A percentile compares a stretch with the other conserved stretches of the same genome.
These are phyloP conservation scores for Ascochyta clinopodiicola DNA, from an alignment of 2,329 filamentous ascomycete species.

Conservation along the genomic window DNA sequence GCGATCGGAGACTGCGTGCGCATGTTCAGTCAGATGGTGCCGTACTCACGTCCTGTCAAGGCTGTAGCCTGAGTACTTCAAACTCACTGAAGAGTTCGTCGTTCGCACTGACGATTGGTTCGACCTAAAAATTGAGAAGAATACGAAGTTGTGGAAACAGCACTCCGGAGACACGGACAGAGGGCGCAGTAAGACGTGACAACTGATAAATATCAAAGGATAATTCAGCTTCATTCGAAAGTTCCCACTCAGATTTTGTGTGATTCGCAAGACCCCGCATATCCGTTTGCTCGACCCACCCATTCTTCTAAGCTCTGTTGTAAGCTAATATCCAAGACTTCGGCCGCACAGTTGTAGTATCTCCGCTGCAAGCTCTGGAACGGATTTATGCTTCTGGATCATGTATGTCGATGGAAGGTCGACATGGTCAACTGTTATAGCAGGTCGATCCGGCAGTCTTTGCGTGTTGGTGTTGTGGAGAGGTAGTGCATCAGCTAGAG, in stretches of 20 bases:
- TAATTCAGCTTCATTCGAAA: too few species aligned
- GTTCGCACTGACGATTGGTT: background rate
- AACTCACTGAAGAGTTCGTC: background rate
- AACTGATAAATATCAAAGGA: background rate
- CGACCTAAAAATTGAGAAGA: too few species aligned
- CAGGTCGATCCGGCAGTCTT: slow-evolving; percentile 13
- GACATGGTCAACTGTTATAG: background rate
- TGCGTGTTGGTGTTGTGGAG: slow-evolving; percentile 16
- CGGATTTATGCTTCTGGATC: slow-evolving; percentile 10
- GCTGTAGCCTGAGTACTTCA: background rate
- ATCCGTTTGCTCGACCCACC: background rate
- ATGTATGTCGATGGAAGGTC: background rate
- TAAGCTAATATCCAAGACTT: background rate
- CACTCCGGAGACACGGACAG: background rate
- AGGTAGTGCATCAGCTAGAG: background rate
- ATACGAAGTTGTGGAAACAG: background rate
- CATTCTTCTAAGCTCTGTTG: background rate
- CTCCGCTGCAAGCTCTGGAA: slow-evolving; percentile 5
- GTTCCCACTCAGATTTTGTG: background rate
- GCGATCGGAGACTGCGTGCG: slow-evolving; percentile 19
- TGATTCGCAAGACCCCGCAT: background rate
- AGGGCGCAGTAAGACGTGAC: background rate
- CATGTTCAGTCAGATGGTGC: slow-evolving; percentile 16
- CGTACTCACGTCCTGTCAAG: background rate
- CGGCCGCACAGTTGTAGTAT: slow-evolving; percentile 8